Evolutionary conservation across 495 filamentous ascomycete genomes (phyloP).

Genomic region (Lichina pygmaea): DNA sequence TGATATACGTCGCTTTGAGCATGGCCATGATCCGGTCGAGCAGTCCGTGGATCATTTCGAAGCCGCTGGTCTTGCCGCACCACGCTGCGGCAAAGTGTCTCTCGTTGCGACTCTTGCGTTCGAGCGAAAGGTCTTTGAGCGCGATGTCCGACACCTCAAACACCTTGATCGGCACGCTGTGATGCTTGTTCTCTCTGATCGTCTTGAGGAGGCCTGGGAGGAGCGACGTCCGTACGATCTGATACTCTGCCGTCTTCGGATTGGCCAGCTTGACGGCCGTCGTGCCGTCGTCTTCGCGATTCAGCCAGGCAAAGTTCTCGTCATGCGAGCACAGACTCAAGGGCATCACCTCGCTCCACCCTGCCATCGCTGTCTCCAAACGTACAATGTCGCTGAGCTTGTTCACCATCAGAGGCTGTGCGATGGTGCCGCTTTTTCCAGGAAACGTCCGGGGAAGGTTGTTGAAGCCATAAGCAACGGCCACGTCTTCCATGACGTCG

Average conservation of each 20-base stretch:
- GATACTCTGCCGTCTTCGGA: conserved; percentile 88
- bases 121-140: conserved; percentile 51
- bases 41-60: conserved; percentile 87
- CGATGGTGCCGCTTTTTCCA: conserved; percentile 58
- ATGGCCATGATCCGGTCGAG: conserved; percentile 80
- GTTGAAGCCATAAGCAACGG: conserved; percentile 92
- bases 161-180: conserved; percentile 70
- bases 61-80: conserved; percentile 85
- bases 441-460: conserved; percentile 63
- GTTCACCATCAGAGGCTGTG: conserved; percentile 70
- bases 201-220: conserved; percentile 87
- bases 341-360: conserved; percentile 91
- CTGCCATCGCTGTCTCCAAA: conserved; percentile 72
- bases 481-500: conserved; percentile 97
- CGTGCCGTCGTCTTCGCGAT: conserved; percentile 66
- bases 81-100: conserved; percentile 84
- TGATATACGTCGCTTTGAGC: conserved; percentile 61
- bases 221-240: conserved; percentile 76
- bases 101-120: conserved; percentile 77
- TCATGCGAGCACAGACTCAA: conserved; percentile 94
- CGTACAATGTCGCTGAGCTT: conserved; percentile 84
- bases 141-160: conserved; percentile 84
- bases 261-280: conserved; percentile 78
- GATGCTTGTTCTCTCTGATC: conserved; percentile 77
- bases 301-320: conserved; percentile 94